A percentile compares a stretch with the other conserved stretches of the same genome.
Conservation (phyloP, 805 yeast species). For the Jamesozyma jinghongensis region DNA sequence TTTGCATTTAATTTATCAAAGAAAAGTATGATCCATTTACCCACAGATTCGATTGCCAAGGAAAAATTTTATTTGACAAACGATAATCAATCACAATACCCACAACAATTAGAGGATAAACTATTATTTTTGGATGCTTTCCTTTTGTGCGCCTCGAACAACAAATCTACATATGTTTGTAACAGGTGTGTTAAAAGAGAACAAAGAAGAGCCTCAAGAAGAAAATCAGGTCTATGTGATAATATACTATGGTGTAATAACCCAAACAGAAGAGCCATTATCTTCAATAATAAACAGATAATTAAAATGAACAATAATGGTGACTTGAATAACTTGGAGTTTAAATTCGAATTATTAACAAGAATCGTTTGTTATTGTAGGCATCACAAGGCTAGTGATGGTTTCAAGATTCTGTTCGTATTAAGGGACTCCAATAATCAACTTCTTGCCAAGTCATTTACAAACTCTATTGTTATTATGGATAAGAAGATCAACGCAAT, state of each 20-base stretch:
- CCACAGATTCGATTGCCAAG: constrained; percentile 79
- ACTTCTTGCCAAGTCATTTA: constrained; percentile 61
- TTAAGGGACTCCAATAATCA: constrained; percentile 51
- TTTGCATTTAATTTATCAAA: constrained; percentile 14
- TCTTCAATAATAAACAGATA: constrained; percentile 84
- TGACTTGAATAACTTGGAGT: constrained; percentile 15
- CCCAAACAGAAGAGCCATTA: constrained; percentile 68
- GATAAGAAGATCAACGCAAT: constrained; percentile 64
- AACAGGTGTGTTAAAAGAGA: constrained; percentile 83
- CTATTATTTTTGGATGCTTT: constrained; percentile 64
- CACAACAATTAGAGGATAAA: constrained; percentile 40
- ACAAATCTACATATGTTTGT: constrained; percentile 62
- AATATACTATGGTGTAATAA: constrained; percentile 68
- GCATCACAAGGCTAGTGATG: constrained; percentile 81
- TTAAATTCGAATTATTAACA: constrained; percentile 41
- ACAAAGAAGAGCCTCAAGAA: constrained; percentile 82
- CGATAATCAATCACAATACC: constrained; percentile 29
- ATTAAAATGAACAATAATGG: constrained; percentile 37
- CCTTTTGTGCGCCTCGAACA: constrained; percentile 43
- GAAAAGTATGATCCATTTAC: constrained; percentile 51
- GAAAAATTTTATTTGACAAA: constrained; percentile 63
- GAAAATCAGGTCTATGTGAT: constrained; percentile 67
- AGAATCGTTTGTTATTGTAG: constrained; percentile 92
- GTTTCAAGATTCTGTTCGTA: constrained; percentile 64
- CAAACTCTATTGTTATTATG: constrained; percentile 79